phyloP scores from a whole-genome alignment of 768 basidiomycete species.

The Lentinula edodes region DNA sequence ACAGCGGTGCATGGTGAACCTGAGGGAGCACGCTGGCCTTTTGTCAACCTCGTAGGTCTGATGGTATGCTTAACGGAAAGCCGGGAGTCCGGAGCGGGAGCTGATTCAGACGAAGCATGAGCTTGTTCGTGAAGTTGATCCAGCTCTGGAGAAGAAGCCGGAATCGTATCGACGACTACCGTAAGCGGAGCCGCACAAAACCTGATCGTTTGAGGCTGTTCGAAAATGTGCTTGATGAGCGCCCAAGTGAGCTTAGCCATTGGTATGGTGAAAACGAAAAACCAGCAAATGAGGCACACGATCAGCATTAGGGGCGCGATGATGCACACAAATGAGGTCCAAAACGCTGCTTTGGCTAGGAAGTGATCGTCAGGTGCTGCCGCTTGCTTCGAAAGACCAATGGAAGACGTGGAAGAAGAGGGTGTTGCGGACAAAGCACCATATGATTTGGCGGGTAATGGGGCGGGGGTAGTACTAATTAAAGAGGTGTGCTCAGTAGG shows the following conservation, averaged over 20 bases:
- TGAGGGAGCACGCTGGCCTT: slow-evolving; percentile 86
- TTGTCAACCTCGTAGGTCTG: slow-evolving; percentile 62
- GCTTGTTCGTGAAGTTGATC: neutral
- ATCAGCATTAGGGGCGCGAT: slow-evolving; percentile 87
- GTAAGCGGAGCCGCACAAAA: slow-evolving; percentile 86
- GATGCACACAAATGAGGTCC: slow-evolving; percentile 67
- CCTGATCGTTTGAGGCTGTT: slow-evolving; percentile 77
- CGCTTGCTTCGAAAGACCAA: slow-evolving; percentile 24
- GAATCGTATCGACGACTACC: slow-evolving; percentile 45
- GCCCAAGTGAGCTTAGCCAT: slow-evolving; percentile 98
- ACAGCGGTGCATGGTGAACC: slow-evolving; percentile 83
- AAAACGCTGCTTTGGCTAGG: slow-evolving; percentile 57
- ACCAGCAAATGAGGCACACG: slow-evolving; percentile 92
- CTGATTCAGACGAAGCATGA: slow-evolving; percentile 18
- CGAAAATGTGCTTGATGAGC: slow-evolving; percentile 77
- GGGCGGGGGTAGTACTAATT: slow-evolving; percentile 22
- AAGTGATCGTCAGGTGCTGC: slow-evolving; percentile 42
- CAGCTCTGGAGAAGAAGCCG: neutral
- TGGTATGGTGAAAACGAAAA: slow-evolving; percentile 89
- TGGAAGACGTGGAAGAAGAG: slow-evolving; percentile 26
- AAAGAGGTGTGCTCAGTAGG: slow-evolving; percentile 45
- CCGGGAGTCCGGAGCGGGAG: slow-evolving; percentile 28
- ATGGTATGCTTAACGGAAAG: slow-evolving; percentile 62
- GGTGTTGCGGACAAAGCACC: slow-evolving; percentile 42
- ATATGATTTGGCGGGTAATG: slow-evolving; percentile 57